These are phyloP conservation scores for Diaporthe sp. DNA, from an alignment of 2,329 filamentous ascomycete genomes.

Conservation along the genomic window DNA sequence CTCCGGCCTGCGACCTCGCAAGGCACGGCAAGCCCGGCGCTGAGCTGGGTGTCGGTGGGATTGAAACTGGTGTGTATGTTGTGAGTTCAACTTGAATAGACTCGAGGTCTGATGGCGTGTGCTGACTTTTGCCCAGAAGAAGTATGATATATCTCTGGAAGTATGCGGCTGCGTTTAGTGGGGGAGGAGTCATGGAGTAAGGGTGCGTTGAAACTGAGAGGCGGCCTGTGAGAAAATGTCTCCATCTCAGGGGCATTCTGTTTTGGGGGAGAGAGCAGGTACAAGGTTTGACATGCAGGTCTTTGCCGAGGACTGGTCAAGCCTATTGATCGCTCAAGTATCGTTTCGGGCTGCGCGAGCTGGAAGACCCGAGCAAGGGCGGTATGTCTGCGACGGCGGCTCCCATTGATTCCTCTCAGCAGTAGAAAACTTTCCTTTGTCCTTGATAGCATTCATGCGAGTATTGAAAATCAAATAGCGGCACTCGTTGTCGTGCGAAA, in stretches of 20 bases:
- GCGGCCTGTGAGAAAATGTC: not conserved
- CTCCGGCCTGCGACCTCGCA: not conserved
- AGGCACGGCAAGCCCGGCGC: not conserved
- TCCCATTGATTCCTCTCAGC: not conserved
- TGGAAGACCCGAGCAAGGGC: not conserved
- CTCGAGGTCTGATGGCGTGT: not conserved
- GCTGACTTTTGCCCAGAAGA: not conserved
- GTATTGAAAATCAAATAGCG: not conserved
- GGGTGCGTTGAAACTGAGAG: not conserved
- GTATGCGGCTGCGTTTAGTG: too few relatives aligned
- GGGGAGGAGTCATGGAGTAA: too few relatives aligned
- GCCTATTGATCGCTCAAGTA: not conserved
- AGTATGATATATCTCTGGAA: not conserved
- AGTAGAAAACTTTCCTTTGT: conserved; percentile 11
- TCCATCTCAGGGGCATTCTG: not conserved
- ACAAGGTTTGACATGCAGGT: not conserved
- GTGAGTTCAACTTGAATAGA: not conserved
- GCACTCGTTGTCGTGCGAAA: not conserved
- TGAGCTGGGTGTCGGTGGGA: not conserved
- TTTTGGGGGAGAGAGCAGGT: not conserved
- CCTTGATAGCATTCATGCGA: not conserved
- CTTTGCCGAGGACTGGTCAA: not conserved
- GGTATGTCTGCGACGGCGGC: not conserved
- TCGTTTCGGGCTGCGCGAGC: not conserved
- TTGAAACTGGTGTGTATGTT: not conserved